Conservation (phyloP, 495 filamentous ascomycete genomes). For the Xylaria longipes region DNA sequence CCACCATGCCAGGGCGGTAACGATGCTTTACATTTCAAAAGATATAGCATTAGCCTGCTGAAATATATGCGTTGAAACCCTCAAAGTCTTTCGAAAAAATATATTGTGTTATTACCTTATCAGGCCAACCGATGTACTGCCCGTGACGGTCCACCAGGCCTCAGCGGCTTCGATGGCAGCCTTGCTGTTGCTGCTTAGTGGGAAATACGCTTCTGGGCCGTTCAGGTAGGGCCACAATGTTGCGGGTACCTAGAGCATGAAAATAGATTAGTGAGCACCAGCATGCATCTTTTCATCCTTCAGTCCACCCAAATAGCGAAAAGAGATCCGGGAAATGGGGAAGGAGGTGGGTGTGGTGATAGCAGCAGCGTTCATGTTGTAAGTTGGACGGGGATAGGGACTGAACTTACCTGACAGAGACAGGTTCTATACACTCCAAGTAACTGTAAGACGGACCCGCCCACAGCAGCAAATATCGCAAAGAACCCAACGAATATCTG, state of each 20-base stretch:
- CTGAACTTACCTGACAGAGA: conserved; percentile 35
- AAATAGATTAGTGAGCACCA: conserved; percentile 2
- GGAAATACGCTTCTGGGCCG: conserved; percentile 32
- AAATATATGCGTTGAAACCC: too few species aligned
- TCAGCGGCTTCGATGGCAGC: conserved; percentile 33
- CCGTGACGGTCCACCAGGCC: conserved; percentile 41
- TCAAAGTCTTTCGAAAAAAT: too few species aligned
- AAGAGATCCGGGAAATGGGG: not conserved
- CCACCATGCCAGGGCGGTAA: conserved; percentile 47
- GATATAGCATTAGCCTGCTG: too few species aligned
- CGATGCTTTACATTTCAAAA: too few species aligned
- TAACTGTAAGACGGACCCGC: conserved; percentile 48
- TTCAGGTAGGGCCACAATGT: conserved; percentile 33
- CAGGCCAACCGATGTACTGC: conserved; percentile 35
- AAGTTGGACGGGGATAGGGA: not conserved
- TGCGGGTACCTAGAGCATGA: conserved; percentile 29
- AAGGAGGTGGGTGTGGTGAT: not conserved
- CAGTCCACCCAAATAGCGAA: too few species aligned
- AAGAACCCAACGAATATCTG: conserved; percentile 41
- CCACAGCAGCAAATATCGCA: conserved; percentile 43
- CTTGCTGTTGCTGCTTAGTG: conserved; percentile 33
- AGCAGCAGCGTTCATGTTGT: not conserved
- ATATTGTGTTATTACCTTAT: too few species aligned
- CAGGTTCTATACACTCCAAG: conserved; percentile 50
- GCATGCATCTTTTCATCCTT: not conserved